Evolutionary conservation across 73 alveolate species (phyloP).

Genomic region (Uronychia setigera): DNA sequence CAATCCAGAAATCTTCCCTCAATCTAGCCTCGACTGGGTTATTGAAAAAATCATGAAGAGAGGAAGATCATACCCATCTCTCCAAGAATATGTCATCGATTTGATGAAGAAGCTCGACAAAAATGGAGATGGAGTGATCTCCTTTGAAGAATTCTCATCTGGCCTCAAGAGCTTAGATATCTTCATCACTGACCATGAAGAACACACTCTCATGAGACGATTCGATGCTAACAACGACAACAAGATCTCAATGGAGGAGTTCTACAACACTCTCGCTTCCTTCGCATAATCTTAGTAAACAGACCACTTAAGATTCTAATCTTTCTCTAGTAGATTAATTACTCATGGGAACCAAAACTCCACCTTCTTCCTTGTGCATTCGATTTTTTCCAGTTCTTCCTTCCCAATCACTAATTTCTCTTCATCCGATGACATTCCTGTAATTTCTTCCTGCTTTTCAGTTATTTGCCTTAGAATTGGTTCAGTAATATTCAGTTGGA

Average conservation of each 20-base stretch:
- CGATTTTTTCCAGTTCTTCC: neutral
- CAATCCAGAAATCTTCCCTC: constrained; percentile 81
- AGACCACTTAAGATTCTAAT: neutral
- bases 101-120: constrained; percentile 55
- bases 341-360: neutral
- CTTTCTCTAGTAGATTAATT: neutral
- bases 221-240: constrained; percentile 80
- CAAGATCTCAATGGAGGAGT: constrained; percentile 56
- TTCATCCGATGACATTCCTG: neutral
- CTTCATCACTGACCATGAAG: constrained; percentile 60
- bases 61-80: constrained; percentile 46
- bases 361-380: neutral
- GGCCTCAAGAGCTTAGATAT: constrained; percentile 58
- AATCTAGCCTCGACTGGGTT: constrained; percentile 68
- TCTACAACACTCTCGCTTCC: constrained; percentile 60
- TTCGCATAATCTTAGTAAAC: neutral
- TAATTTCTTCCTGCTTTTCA: neutral
- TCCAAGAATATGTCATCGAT: constrained; percentile 59
- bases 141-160: constrained; percentile 62
- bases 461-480: neutral
- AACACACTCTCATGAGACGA: constrained; percentile 71
- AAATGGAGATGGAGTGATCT: constrained; percentile 62
- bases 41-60: constrained; percentile 69
- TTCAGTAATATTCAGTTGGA: neutral
- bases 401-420: neutral